A percentile compares a stretch with the other conserved stretches of the same genome.
These are phyloP conservation scores for Ormosia semicastrata DNA, from an alignment of 306 rosid species.

Conservation along the genomic window DNA sequence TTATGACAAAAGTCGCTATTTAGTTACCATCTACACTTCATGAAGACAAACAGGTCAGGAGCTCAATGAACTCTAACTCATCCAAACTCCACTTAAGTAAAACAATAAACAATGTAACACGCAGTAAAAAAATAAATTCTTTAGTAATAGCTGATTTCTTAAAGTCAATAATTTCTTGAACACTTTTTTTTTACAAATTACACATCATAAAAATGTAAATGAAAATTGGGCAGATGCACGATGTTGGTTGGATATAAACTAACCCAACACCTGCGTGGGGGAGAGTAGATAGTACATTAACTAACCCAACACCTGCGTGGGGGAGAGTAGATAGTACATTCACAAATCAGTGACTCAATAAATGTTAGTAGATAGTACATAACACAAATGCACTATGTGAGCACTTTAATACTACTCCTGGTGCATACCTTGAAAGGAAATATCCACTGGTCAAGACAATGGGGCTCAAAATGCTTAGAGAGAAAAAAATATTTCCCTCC, in stretches of 20 bases:
- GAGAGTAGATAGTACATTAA: not conserved
- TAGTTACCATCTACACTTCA: not conserved
- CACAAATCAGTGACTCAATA: not conserved
- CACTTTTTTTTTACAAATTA: not conserved
- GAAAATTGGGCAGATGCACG: not conserved
- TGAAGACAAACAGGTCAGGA: not conserved
- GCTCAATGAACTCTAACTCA: not conserved
- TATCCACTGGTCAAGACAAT: not conserved
- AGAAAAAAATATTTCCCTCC: not conserved
- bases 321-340: not conserved
- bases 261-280: not conserved
- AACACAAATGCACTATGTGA: not conserved
- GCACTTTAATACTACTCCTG: not conserved
- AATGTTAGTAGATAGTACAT: not conserved
- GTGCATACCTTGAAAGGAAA: not conserved
- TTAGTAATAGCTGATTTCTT: not conserved
- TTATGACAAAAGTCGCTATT: not conserved
- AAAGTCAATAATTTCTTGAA: not conserved
- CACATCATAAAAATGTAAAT: not conserved
- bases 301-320: too few species aligned
- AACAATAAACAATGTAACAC: not conserved
- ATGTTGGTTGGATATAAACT: not conserved
- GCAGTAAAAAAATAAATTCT: not conserved
- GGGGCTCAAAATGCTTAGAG: not conserved
- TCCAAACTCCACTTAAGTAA: not conserved